A percentile compares a stretch with the other conserved stretches of the same genome.
phyloP scores from a whole-genome alignment of 2,329 filamentous ascomycete genomes.

The Pseudogymnoascus sp. region DNA sequence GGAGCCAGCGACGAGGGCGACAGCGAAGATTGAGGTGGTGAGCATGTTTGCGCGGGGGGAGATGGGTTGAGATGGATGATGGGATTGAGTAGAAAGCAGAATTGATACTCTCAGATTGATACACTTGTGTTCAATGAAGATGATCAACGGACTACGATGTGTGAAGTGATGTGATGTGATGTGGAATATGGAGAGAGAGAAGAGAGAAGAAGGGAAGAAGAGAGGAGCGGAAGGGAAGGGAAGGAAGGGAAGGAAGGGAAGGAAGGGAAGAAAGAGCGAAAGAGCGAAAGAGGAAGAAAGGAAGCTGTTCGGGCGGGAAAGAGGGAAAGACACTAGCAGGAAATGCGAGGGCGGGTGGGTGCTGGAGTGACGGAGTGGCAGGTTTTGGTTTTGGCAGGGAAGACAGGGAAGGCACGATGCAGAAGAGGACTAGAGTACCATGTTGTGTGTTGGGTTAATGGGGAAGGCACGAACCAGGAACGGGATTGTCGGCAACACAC shows the following conservation, averaged over 20 bases:
- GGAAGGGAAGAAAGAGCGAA: neutral
- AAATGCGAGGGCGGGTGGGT: neutral
- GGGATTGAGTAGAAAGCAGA: neutral
- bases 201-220: neutral
- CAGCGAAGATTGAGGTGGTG: constrained; percentile 21
- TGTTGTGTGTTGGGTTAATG: neutral
- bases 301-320: neutral
- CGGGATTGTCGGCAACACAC: neutral
- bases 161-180: neutral
- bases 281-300: constrained; percentile 5
- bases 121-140: neutral
- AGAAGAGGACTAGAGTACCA: neutral
- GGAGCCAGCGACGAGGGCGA: constrained; percentile 23
- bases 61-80: neutral
- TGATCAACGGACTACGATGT: neutral
- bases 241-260: neutral
- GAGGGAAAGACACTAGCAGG: neutral
- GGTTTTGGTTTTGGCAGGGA: constrained; percentile 3
- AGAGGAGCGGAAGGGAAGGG: neutral
- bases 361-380: neutral
- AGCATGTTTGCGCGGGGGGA: constrained; percentile 22
- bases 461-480: neutral
- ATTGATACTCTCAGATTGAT: constrained; percentile 2
- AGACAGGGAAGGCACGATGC: constrained; percentile 4
- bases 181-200: neutral